Percentiles rank a stretch among this genome's conserved stretches.
Conservation (phyloP, 306 rosid genomes). For the Urtica urens region DNA sequence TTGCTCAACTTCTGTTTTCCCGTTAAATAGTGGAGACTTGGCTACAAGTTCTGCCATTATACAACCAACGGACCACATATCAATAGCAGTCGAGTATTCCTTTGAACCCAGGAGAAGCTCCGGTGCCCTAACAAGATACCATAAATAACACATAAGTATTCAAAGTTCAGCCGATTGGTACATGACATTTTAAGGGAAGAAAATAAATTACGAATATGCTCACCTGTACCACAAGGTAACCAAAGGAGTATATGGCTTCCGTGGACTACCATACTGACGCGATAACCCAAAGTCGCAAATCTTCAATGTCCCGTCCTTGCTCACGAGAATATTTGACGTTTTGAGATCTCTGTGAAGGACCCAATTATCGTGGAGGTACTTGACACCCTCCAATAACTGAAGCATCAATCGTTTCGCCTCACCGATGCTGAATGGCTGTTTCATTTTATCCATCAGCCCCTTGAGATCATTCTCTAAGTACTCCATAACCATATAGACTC, state of each 20-base stretch:
- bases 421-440: constrained; percentile 63
- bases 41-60: constrained; percentile 84
- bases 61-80: constrained; percentile 96
- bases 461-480: constrained; percentile 82
- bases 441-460: constrained; percentile 44
- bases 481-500: constrained; percentile 91
- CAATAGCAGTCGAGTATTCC: constrained; percentile 86
- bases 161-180: background rate
- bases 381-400: constrained; percentile 72
- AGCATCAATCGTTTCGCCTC: constrained; percentile 66
- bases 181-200: background rate
- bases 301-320: constrained; percentile 64
- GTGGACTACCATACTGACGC: constrained; percentile 77
- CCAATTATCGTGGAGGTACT: constrained; percentile 91
- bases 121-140: constrained; percentile 80
- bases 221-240: constrained; percentile 95
- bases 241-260: constrained; percentile 70
- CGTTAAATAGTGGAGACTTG: constrained; percentile 62
- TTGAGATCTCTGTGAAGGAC: constrained; percentile 87
- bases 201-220: constrained; percentile 6
- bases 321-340: constrained; percentile 73
- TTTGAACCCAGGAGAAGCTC: constrained; percentile 63
- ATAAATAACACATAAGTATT: no score
- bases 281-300: constrained; percentile 91
- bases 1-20: constrained; percentile 76